Evolutionary conservation across 768 basidiomycete species (phyloP).

Genomic region (Botryobasidium botryosum): DNA sequence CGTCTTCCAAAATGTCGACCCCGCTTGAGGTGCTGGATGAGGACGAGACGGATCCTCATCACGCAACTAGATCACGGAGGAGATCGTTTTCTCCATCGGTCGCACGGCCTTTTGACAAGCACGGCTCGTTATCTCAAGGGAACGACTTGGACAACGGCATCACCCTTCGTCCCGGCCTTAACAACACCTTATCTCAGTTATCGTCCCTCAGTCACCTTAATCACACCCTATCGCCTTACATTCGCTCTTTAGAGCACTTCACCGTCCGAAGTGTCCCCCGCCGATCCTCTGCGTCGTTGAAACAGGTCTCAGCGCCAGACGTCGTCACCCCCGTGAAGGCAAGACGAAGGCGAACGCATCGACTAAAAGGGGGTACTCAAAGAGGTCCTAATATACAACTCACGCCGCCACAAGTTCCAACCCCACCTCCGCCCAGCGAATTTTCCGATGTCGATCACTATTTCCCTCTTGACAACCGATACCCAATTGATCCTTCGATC

Average conservation of each 20-base stretch:
- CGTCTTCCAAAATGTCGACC: no score
- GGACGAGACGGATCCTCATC: no score
- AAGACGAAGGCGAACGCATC: conserved; percentile 54
- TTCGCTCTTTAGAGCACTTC: conserved; percentile 77
- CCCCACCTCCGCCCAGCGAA: conserved; percentile 27
- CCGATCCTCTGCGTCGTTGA: conserved; percentile 3
- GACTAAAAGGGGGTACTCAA: conserved; percentile 29
- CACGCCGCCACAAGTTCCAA: conserved; percentile 19
- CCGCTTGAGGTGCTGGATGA: no score
- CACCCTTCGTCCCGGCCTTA: conserved; percentile 44
- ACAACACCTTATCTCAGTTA: conserved; percentile 67
- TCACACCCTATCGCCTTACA: conserved; percentile 89
- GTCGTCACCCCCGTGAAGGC: conserved; percentile 48
- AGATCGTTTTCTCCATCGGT: no score
- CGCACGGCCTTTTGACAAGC: no score
- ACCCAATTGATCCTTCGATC: no score
- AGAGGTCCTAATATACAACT: background rate
- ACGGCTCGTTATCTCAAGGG: no score
- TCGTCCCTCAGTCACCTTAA: conserved; percentile 77
- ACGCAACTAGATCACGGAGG: no score
- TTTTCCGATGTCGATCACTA: conserved; percentile 65
- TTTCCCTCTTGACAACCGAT: conserved; percentile 31
- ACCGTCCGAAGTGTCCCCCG: conserved; percentile 73
- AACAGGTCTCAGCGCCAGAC: no score
- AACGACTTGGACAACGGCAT: no score